Conservation (phyloP, 345 rosid species). For the Cochlearia excelsa region DNA sequence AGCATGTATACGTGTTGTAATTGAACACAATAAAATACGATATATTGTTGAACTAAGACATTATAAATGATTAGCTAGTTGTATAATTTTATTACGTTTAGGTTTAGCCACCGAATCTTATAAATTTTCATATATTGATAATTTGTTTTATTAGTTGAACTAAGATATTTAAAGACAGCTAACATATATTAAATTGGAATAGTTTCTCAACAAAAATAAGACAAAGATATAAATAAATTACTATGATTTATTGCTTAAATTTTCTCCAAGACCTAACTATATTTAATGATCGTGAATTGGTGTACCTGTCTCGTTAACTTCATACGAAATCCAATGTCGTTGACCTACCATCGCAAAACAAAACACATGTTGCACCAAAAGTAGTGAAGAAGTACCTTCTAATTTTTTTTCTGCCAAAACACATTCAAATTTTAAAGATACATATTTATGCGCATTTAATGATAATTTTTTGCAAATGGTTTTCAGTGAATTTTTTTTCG, state of each 20-base stretch:
- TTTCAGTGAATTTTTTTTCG: too few relatives aligned
- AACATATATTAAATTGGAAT: not conserved
- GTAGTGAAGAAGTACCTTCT: constrained; percentile 11
- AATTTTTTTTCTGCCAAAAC: not conserved
- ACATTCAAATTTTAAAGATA: too few relatives aligned
- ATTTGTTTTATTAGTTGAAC: constrained; percentile 25
- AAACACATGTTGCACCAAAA: constrained; percentile 31
- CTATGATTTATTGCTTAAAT: constrained; percentile 8
- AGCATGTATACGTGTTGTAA: not conserved
- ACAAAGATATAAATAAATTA: constrained; percentile 1
- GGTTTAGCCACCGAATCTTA: not conserved
- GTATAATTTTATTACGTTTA: not conserved
- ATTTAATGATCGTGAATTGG: constrained; percentile 20
- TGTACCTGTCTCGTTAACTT: constrained; percentile 31
- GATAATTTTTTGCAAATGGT: too few relatives aligned
- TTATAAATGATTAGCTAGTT: too few relatives aligned
- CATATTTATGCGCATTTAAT: too few relatives aligned
- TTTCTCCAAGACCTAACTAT: constrained; percentile 21
- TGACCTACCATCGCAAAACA: constrained; percentile 12
- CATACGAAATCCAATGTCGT: constrained; percentile 28
- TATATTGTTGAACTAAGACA: too few relatives aligned
- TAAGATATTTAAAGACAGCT: not conserved
- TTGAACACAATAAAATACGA: too few relatives aligned
- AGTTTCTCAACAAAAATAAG: constrained; percentile 13
- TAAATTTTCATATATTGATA: constrained; percentile 1